Evolutionary conservation across 495 filamentous ascomycete genomes (phyloP).

Genomic region (Immersiella caudata): DNA sequence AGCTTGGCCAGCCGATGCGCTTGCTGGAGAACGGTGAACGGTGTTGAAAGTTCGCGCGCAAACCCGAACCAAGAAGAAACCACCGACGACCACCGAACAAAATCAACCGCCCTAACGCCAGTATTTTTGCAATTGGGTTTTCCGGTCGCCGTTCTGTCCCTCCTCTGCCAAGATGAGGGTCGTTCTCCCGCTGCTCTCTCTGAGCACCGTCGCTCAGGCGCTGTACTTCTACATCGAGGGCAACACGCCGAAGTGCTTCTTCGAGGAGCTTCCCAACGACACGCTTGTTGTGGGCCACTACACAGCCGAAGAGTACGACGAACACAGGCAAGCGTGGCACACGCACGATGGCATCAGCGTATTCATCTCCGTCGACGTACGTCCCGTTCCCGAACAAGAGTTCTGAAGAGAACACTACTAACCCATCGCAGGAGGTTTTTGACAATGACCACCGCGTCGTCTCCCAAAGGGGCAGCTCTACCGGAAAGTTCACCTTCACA

Average conservation of each 20-base stretch:
- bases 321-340: conserved; percentile 62
- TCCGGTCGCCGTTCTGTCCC: background rate
- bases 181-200: conserved; percentile 53
- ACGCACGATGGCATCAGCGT: conserved; percentile 75
- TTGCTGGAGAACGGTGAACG: conserved; percentile 17
- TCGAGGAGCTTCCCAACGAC: conserved; percentile 95
- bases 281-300: conserved; percentile 94
- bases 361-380: conserved; percentile 84
- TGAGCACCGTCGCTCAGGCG: conserved; percentile 63
- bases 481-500: conserved; percentile 93
- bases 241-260: conserved; percentile 84
- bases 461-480: conserved; percentile 71
- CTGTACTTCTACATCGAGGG: conserved; percentile 97
- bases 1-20: conserved; percentile 15
- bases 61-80: background rate
- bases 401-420: background rate
- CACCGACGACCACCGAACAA: conserved; percentile 6
- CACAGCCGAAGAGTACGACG: conserved; percentile 77
- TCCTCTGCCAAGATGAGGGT: conserved; percentile 47
- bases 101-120: conserved; percentile 19
- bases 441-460: conserved; percentile 98
- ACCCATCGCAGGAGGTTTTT: conserved; percentile 70
- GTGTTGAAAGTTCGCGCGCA: conserved; percentile 9
- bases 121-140: background rate
- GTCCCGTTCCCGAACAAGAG: conserved; percentile 13